Evolutionary conservation across 305 asterid genomes (phyloP), one percentile per base, ranked within the genome.

Genomic region (Fraxinus albicans): DNA sequence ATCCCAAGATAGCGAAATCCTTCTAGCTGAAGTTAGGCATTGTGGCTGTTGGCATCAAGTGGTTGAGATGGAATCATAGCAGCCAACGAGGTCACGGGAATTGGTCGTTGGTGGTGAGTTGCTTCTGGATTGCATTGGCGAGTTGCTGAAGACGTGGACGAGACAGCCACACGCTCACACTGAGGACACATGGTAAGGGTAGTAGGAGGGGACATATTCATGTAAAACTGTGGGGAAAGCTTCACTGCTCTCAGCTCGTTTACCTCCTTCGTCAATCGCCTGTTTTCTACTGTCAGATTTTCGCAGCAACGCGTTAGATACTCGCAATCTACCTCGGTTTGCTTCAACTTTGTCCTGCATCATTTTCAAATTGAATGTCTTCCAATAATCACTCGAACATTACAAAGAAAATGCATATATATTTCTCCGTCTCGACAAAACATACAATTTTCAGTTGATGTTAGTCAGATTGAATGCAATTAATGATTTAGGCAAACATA

Each of bases 111-210:
- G 76, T 78, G 86, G 35, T 84, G 84, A 40, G 80, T 63, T 0
- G 73, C 69, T 6, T 50, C 44, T 0, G 77, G 79, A 33, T 83
- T 80, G 65, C 33, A 83, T 12, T 79, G 92, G 84, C 84, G 87
- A 55, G 80, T 70, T 1, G 84, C 55, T 0, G 89, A 70, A 4
- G 92, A 73, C 3, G 90, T 25, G 42, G 95, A 86, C 0, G 97
- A 85, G 23, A 88, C 92, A 1, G 93, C 90, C 17, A 94, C 97
- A 1, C 97, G 97, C 87, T 96, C 96, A 80, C 99, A 97, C 40
- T 94, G 98, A 1, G 98, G 98, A 86, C 99, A 97, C 98, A 95
- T 95, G 77, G 97, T 94, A 33, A 95, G 97, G 80, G 99, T 95
- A 77, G 99, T 93, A 5, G 99, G 97, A 29, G 99, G 99, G 84